Conservation (phyloP, 345 rosid genomes). For the Rhodamnia rubescens region DNA sequence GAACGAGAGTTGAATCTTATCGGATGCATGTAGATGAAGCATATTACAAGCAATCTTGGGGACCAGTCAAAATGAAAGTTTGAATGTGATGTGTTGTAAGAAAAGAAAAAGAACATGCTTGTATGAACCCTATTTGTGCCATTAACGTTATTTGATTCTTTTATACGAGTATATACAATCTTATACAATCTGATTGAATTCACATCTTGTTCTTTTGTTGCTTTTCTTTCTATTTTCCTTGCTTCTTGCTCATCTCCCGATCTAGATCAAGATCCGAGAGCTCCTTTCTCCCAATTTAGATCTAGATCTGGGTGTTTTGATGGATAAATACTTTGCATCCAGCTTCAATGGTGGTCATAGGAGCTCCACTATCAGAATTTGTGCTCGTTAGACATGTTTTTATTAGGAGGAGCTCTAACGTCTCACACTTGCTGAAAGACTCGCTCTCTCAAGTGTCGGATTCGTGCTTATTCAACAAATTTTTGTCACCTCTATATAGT, state of each 20-base stretch:
- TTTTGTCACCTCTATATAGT: fast-evolving
- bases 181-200: not conserved
- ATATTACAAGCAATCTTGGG: not conserved
- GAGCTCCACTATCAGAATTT: not conserved
- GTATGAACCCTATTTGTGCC: not conserved
- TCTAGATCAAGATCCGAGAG: not conserved
- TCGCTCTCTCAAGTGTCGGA: not conserved
- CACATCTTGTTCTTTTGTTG: not conserved
- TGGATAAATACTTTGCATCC: not conserved
- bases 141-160: not conserved
- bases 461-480: too few relatives aligned
- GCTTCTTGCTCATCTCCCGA: not conserved
- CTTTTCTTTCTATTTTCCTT: not conserved
- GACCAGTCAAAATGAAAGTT: not conserved
- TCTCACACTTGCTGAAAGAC: not conserved
- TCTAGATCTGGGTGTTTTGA: not conserved
- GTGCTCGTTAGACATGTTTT: not conserved
- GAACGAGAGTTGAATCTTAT: not conserved
- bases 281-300: not conserved
- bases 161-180: not conserved
- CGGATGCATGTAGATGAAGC: not conserved
- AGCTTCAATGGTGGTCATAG: not conserved
- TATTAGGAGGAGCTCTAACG: not conserved
- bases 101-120: not conserved
- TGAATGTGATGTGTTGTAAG: not conserved